These are phyloP conservation scores for Waitea zeae DNA, from an alignment of 1,284 basidiomycete genomes.

Conservation along the genomic window DNA sequence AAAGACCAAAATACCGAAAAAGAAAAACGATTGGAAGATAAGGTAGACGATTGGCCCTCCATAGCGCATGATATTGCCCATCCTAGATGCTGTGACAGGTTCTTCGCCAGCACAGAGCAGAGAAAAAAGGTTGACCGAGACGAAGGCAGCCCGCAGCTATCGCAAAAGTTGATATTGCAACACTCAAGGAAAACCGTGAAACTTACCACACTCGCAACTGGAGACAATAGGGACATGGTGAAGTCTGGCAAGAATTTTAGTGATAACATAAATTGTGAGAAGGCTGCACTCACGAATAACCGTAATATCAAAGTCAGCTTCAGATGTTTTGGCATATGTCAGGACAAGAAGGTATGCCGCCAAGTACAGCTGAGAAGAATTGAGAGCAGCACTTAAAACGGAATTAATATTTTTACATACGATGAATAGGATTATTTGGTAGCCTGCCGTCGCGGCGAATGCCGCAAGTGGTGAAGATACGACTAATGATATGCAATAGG, in stretches of 20 bases:
- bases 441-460: conserved; percentile 59
- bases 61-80: conserved; percentile 38
- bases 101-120: conserved; percentile 48
- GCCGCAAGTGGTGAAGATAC: conserved; percentile 54
- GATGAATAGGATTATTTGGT: conserved; percentile 56
- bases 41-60: conserved; percentile 68
- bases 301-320: conserved; percentile 33
- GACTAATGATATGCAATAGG: conserved; percentile 48
- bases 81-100: conserved; percentile 25
- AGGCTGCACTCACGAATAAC: conserved; percentile 28
- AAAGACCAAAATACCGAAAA: conserved; percentile 40
- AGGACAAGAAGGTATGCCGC: conserved; percentile 49
- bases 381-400: not conserved
- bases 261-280: not conserved
- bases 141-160: conserved; percentile 43
- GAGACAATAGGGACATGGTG: conserved; percentile 46
- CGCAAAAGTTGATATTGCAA: conserved; percentile 6
- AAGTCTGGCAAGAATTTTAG: conserved; percentile 25
- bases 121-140: conserved; percentile 65
- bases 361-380: conserved; percentile 33
- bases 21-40: conserved; percentile 32
- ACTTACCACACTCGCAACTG: conserved; percentile 54
- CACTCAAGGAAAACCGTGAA: not conserved
- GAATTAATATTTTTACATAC: conserved; percentile 18
- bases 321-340: conserved; percentile 48